Conservation (phyloP, 163 green algal genomes). For the Trebouxia gelatinosa region DNA sequence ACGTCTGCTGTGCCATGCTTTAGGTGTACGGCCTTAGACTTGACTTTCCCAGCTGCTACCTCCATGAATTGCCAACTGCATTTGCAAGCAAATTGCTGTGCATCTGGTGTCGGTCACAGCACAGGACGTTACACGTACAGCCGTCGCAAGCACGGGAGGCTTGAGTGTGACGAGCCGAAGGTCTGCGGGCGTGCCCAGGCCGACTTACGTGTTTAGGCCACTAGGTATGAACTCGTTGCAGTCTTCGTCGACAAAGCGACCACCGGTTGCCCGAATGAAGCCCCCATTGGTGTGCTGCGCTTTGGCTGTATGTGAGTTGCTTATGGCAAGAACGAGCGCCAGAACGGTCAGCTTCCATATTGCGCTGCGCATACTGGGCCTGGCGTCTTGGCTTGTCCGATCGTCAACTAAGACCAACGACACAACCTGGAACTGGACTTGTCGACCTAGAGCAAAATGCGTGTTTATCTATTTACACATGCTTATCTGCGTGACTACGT, state of each 20-base stretch:
- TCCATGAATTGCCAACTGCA: constrained; percentile 38
- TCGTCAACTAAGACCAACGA: no score
- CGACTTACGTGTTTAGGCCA: constrained; percentile 35
- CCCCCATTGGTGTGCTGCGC: background rate
- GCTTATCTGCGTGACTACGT: no score
- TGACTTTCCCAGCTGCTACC: constrained; percentile 30
- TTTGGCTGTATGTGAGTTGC: no score
- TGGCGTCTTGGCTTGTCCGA: no score
- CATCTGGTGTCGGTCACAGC: background rate
- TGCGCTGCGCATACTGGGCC: no score
- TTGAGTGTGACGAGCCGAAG: background rate
- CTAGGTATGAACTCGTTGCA: constrained; percentile 32
- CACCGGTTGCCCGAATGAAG: constrained; percentile 22
- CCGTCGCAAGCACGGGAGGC: background rate
- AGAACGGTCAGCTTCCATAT: no score
- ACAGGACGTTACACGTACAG: background rate
- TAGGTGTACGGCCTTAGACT: constrained; percentile 26
- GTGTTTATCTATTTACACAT: no score
- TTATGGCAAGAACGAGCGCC: no score
- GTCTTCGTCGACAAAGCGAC: constrained; percentile 34
- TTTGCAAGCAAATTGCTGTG: background rate
- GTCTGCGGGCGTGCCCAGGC: background rate
- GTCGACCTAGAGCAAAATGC: no score
- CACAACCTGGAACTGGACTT: no score
- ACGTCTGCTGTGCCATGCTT: constrained; percentile 29